Evolutionary conservation across 768 basidiomycete genomes (phyloP).

Genomic region (Tulasnella sp.): DNA sequence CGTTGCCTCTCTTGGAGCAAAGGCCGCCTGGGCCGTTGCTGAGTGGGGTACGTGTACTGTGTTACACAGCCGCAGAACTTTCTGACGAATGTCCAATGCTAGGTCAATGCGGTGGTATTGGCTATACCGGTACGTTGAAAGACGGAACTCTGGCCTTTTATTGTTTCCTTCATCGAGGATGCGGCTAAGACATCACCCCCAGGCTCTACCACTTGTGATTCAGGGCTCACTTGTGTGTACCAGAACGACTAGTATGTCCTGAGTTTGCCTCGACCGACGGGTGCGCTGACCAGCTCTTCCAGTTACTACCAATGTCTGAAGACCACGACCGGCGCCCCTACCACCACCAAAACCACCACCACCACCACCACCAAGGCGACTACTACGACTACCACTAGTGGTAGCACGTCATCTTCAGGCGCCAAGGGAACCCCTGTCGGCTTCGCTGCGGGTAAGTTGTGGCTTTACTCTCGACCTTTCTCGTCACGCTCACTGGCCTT

Average conservation of each 20-base stretch:
- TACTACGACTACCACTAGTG: not conserved
- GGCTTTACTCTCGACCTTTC: not conserved
- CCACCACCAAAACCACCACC: not conserved
- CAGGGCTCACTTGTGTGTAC: not conserved
- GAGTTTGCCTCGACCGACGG: not conserved
- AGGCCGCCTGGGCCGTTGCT: not conserved
- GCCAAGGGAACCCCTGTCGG: slow-evolving; percentile 4
- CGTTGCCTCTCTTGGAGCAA: not conserved
- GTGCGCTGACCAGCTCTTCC: not conserved
- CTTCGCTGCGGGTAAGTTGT: not conserved
- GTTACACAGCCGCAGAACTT: not conserved
- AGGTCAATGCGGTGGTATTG: not conserved
- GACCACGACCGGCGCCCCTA: not conserved
- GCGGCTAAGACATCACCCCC: not conserved
- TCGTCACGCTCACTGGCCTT: not conserved
- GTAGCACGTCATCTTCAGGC: not conserved
- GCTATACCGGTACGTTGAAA: not conserved
- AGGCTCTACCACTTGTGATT: not conserved
- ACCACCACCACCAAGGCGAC: not conserved
- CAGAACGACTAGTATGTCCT: not conserved
- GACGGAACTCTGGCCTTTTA: no score
- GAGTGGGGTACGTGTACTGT: not conserved
- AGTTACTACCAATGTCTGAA: not conserved
- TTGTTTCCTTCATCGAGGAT: not conserved
- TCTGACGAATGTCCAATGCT: not conserved